Evolutionary conservation across 192 early-diverging fungal species (phyloP), one percentile per base, ranked within the genome.

Genomic region (Backusella liffmaniae): DNA sequence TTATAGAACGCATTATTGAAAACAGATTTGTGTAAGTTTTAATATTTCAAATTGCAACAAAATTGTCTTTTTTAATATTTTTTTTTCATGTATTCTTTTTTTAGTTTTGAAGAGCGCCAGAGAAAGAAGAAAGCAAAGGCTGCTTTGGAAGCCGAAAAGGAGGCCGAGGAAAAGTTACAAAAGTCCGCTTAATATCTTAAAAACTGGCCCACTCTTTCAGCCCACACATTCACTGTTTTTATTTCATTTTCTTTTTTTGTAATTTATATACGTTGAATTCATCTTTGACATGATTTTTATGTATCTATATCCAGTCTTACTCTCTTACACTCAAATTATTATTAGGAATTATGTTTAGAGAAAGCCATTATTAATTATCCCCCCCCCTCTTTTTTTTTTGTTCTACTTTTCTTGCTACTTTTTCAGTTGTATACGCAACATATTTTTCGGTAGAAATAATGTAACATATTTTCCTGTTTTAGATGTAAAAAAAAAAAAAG

Each of bases 1-100:
- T 98, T 72, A 95, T 98, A 75, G 87, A 91, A 68, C 89, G 96
- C 34, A 97, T 98, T 79, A 91, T 98, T 70, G 92, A 87, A 30
- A 92, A 96, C 83, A 86, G 94, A 56, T 88, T 92, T 74, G 74
- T 92, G 86, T 96, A 88, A 80, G 91, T 82, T 39, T 12, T 66
- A 26, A 49, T 41, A 30, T 12, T 51, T 73, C 13, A 30, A 71
- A 71, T 8, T 29, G 4, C 5, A 18, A 9, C 8, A 70, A 42
- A 49, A 49, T n/a, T n/a, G 46, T 8, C 46, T 49, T 49, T 13
- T 44, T 44, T 56, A 56, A 56, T 18, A 23, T 36, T 21, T 46
- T 34, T 46, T 34, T 35, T 66, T 72, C 49, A 32, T 21, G 10
- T 32, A 15, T 66, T 37, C n/a, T 34, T 30, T 41, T 76, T 21